Base-by-base conservation (phyloP, 768 basidiomycete species). In the Hemileccinum impolitum region DNA sequence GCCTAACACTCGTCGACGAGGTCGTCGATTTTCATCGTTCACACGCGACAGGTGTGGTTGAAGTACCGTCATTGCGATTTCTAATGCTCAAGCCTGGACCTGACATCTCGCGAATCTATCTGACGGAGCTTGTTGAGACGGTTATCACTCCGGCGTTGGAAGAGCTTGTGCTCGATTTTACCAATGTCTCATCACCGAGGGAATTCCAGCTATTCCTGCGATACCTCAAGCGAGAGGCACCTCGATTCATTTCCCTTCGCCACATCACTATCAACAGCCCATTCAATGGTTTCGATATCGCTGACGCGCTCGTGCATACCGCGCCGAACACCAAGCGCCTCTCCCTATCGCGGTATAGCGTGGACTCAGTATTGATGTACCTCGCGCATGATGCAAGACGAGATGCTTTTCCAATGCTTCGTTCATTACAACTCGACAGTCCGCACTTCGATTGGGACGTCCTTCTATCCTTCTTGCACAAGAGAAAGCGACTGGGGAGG, bases 391-490 rank as follows among this genome's bases (percentile, higher is more conserved):
- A 66, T 18, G 48, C 59, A 21, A 68, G 59, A 51, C 46, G 47
- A 39, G 57, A 67, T 25, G 59, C 62, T 13, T 68, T 68, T 30
- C 52, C 42, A 11, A 60, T 47, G 32, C 54, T 66, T 34, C 44
- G 18, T 15, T 43, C 30, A 2, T 37, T 66, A 12, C 48, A 47
- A 15, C 57, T 66, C 15, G 55, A 57, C n/a, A 50, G 51, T n/a
- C 57, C 65, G 28, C 62, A 62, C 19, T 55, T 68, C 39, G 55
- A 60, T 41, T 68, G 66, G 66, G 57, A 59, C 40, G 50, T 57
- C 19, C 39, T 68, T 17, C 39, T 68, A 19, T 55, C 48, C 43
- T 64, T 66, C 41, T 15, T 68, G 36, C 53, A 48, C 17, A 64
- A 51, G 48, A 64, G 64, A 43, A 58, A 55, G 48, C 32, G 45